These are phyloP conservation scores for Tetrahymena thermophila DNA, from an alignment of 73 alveolate genomes.

Conservation along the genomic window DNA sequence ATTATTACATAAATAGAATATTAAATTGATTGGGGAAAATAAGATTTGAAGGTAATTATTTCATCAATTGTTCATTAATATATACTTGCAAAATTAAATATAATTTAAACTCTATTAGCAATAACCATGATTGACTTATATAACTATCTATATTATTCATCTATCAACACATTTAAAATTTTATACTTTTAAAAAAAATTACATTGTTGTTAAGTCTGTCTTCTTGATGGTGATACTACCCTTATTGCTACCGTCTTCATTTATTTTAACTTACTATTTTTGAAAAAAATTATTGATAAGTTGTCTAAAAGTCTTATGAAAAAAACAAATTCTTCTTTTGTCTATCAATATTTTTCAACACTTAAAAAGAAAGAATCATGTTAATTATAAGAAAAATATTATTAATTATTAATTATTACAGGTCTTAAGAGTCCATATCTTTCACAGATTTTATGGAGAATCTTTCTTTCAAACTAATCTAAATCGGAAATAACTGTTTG, in stretches of 20 bases:
- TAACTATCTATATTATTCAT: too few species aligned
- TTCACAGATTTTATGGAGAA: not conserved
- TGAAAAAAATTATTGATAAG: not conserved
- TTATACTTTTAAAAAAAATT: not conserved
- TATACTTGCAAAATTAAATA: too few species aligned
- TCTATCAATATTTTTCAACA: not conserved
- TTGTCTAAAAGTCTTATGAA: not conserved
- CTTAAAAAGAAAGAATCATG: not conserved
- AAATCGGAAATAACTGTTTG: not conserved
- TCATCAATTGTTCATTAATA: not conserved
- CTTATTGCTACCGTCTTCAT: not conserved
- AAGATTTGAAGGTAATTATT: not conserved
- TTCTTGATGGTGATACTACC: not conserved
- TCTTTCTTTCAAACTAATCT: not conserved
- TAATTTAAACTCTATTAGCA: too few species aligned
- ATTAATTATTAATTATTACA: too few species aligned
- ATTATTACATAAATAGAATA: too few species aligned
- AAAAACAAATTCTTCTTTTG: too few species aligned
- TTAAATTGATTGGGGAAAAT: too few species aligned
- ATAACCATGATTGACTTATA: too few species aligned
- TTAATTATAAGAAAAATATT: too few species aligned
- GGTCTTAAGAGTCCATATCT: not conserved
- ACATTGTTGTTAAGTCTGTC: not conserved
- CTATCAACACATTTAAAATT: too few species aligned
- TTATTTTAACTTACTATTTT: not conserved